A percentile compares a stretch with the other conserved stretches of the same genome.
Conservation (phyloP, 2,329 filamentous ascomycete genomes). For the Passalora sequoiae region DNA sequence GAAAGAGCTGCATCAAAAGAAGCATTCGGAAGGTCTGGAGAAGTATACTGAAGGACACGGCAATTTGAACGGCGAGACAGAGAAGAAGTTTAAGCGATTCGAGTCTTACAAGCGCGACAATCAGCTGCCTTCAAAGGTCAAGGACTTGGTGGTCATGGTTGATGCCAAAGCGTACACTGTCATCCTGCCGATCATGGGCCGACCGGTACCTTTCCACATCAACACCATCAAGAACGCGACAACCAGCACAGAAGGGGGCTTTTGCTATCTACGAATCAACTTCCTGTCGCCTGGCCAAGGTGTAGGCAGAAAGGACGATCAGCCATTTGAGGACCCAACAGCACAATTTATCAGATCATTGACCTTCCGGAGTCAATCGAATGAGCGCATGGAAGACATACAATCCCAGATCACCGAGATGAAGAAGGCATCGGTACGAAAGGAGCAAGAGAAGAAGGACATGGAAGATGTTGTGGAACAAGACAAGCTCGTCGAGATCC, state of each 20-base stretch:
- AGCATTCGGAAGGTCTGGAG: conserved; percentile 80
- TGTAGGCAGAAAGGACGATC: conserved; percentile 93
- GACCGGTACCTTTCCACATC: conserved; percentile 96
- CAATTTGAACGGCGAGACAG: conserved; percentile 79
- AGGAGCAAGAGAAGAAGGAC: conserved; percentile 98
- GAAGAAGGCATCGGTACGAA: conserved; percentile 85
- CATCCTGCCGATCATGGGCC: conserved; percentile 92
- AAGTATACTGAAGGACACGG: conserved; percentile 81
- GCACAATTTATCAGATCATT: conserved; percentile 94
- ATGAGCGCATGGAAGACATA: conserved; percentile 83
- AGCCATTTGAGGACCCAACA: conserved; percentile 92
- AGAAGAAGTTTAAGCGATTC: conserved; percentile 98
- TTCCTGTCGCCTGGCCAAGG: conserved; percentile 95
- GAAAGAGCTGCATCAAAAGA: conserved; percentile 79
- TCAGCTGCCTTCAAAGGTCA: conserved; percentile 76
- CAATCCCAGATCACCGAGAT: conserved; percentile 91
- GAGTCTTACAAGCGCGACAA: conserved; percentile 99
- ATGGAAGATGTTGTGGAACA: conserved; percentile 99
- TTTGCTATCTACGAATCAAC: conserved; percentile 91
- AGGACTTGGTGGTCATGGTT: conserved; percentile 82
- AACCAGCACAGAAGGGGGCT: conserved; percentile 93
- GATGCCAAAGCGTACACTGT: conserved; percentile 87
- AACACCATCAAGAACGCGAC: conserved; percentile 98
- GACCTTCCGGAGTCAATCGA: conserved; percentile 88
- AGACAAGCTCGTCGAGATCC: conserved; percentile 90